Evolutionary conservation across 495 filamentous ascomycete genomes (phyloP), one percentile per base, ranked within the genome.

Genomic region (Neurospora cerealis): DNA sequence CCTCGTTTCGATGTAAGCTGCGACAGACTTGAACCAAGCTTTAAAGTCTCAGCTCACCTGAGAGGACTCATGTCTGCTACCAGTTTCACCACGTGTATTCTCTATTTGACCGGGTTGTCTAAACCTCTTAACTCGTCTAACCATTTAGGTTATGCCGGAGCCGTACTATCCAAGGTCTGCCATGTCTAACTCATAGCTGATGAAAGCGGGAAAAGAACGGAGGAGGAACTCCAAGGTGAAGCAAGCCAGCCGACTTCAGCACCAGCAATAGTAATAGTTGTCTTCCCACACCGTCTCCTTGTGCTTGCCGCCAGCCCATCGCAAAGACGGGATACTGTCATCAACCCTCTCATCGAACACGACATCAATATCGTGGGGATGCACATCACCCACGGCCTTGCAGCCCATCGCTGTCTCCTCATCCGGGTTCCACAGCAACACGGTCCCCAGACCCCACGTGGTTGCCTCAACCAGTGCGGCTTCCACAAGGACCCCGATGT

Each of bases 211-310:
- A 17, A 21, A 37, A 36, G 11, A n/a, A 60, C 34, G 6, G 11
- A 3, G 11, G 6, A n/a, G 41, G n/a, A 46, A 38, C 17, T 36
- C 28, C 54, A 34, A 17, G 54, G 28, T 7, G 48, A 66, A 34
- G 24, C 15, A 66, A 19, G 54, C 54, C 24, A 66, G 28, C 54
- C 15, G 28, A 19, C 28, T 80, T 78, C 73, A 97, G 79, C 92
- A 95, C 94, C 94, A 97, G 69, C 89, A 91, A 82, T 91, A 97
- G 83, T 95, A 96, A 85, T 96, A 92, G 78, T 95, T 95, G 74
- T 86, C 86, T 71, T 93, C 81, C 94, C 94, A 98, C 70, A 92
- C 90, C 48, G 95, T 86, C 21, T 88, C 82, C 24, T 78, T 78
- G 28, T 73, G 77, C 11, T 76, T 81, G 4, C 74, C 75, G 4